A percentile compares a stretch with the other conserved stretches of the same genome.
phyloP scores from a whole-genome alignment of 2,329 filamentous ascomycete species.

The Colletotrichum musicola region DNA sequence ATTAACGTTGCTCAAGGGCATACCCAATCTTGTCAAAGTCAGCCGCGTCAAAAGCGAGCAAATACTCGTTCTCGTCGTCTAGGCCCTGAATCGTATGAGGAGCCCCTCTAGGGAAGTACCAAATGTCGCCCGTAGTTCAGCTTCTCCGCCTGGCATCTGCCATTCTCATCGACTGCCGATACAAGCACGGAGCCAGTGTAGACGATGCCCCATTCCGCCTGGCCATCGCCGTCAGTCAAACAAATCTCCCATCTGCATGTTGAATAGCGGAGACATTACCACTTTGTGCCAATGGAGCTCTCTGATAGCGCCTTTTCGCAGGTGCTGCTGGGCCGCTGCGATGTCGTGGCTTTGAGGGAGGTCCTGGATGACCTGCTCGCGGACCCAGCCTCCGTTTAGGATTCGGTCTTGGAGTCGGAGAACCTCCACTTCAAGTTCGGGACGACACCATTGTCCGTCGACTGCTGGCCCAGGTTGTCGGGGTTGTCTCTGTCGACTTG shows the following conservation, averaged over 20 bases:
- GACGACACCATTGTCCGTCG: conserved; percentile 73
- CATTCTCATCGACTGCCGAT: conserved; percentile 73
- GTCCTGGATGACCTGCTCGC: conserved; percentile 76
- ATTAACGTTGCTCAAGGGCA: too few species aligned
- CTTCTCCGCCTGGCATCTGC: conserved; percentile 65
- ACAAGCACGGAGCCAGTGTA: conserved; percentile 69
- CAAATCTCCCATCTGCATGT: not conserved
- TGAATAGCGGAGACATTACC: conserved; percentile 55
- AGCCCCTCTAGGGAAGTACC: conserved; percentile 74
- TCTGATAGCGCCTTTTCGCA: conserved; percentile 74
- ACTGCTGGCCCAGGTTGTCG: conserved; percentile 71
- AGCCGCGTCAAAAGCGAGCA: conserved; percentile 75
- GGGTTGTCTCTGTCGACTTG: conserved; percentile 73
- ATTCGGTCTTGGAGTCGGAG: conserved; percentile 75
- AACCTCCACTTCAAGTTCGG: conserved; percentile 79
- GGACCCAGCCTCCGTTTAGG: conserved; percentile 74
- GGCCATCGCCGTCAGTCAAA: conserved; percentile 18
- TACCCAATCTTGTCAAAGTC: conserved; percentile 74
- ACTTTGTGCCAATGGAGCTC: conserved; percentile 77
- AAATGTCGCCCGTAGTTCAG: conserved; percentile 74
- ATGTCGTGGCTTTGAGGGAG: conserved; percentile 75
- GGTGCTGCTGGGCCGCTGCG: conserved; percentile 75
- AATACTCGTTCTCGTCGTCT: conserved; percentile 75
- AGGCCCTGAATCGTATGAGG: conserved; percentile 75
- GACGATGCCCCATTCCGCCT: conserved; percentile 77